Conservation (phyloP, 805 yeast genomes). For the Lachancea thermotolerans region DNA sequence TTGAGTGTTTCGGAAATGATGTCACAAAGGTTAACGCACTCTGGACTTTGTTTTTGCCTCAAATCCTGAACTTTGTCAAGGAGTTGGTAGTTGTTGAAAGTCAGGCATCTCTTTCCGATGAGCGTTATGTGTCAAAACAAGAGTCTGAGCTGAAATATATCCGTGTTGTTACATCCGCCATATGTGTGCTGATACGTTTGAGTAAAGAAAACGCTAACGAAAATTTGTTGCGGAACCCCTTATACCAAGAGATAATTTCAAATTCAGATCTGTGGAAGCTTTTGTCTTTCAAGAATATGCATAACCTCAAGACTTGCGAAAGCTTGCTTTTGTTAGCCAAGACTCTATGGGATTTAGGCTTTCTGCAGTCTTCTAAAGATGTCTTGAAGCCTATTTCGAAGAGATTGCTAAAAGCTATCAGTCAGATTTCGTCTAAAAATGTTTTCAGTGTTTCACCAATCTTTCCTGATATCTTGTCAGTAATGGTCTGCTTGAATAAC, state of each 20-base stretch:
- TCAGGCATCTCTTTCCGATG: constrained; percentile 63
- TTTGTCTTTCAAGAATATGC: constrained; percentile 30
- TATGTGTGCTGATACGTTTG: constrained; percentile 40
- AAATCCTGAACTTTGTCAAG: constrained; percentile 47
- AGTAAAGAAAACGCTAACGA: constrained; percentile 13
- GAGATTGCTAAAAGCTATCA: constrained; percentile 29
- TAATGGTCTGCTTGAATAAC: constrained; percentile 39
- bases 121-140: constrained; percentile 56
- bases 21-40: constrained; percentile 49
- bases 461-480: constrained; percentile 43
- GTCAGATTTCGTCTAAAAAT: constrained; percentile 30
- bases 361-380: constrained; percentile 18
- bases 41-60: constrained; percentile 53
- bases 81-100: constrained; percentile 52
- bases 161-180: constrained; percentile 46
- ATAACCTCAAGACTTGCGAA: constrained; percentile 38
- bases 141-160: constrained; percentile 61
- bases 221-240: constrained; percentile 5
- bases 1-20: constrained; percentile 48
- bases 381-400: constrained; percentile 31
- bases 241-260: constrained; percentile 32
- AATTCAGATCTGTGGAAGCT: constrained; percentile 42
- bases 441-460: constrained; percentile 40
- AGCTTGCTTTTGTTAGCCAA: constrained; percentile 35
- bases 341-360: constrained; percentile 22